A percentile compares a stretch with the other conserved stretches of the same genome.
These are phyloP conservation scores for Metschnikowia vanudenii DNA, from an alignment of 805 yeast genomes.

Conservation along the genomic window DNA sequence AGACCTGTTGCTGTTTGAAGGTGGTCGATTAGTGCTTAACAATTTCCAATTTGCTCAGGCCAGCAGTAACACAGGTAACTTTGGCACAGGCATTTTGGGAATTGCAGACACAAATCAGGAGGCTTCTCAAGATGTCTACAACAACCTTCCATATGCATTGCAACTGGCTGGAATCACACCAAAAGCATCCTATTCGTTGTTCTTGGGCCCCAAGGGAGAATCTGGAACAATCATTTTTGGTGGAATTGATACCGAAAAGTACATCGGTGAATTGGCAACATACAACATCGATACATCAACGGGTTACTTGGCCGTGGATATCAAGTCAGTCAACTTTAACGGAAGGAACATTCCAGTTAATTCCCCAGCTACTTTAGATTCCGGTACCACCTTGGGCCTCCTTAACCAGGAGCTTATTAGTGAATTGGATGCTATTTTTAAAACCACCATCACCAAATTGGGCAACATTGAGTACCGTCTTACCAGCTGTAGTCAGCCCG, in stretches of 20 bases:
- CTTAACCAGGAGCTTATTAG: slow-evolving; percentile 6
- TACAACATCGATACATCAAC: slow-evolving; percentile 5
- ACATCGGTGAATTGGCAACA: slow-evolving; percentile 16
- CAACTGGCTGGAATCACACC: slow-evolving; percentile 53
- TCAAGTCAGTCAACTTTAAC: slow-evolving; percentile 7
- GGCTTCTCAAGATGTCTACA: not conserved
- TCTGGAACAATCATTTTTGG: too few species aligned
- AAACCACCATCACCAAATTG: slow-evolving; percentile 1
- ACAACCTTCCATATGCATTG: slow-evolving; percentile 63
- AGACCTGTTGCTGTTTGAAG: slow-evolving; percentile 10
- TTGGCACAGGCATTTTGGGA: slow-evolving; percentile 11
- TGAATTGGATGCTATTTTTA: slow-evolving; percentile 10
- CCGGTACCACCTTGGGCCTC: slow-evolving; percentile 16
- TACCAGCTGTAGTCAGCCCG: slow-evolving; percentile 15
- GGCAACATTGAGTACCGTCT: slow-evolving; percentile 11
- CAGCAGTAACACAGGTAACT: not conserved
- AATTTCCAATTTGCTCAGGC: slow-evolving; percentile 15
- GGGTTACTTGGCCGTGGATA: slow-evolving; percentile 9
- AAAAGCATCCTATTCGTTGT: too few species aligned
- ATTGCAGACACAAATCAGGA: slow-evolving; percentile 6
- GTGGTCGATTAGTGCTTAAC: not conserved
- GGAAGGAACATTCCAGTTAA: slow-evolving; percentile 6
- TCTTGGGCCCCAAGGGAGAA: too few species aligned
- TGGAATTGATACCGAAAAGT: too few species aligned
- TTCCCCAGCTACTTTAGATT: slow-evolving; percentile 11